Conservation (phyloP, 2,329 filamentous ascomycete species). For the Coniochaeta prunicola region DNA sequence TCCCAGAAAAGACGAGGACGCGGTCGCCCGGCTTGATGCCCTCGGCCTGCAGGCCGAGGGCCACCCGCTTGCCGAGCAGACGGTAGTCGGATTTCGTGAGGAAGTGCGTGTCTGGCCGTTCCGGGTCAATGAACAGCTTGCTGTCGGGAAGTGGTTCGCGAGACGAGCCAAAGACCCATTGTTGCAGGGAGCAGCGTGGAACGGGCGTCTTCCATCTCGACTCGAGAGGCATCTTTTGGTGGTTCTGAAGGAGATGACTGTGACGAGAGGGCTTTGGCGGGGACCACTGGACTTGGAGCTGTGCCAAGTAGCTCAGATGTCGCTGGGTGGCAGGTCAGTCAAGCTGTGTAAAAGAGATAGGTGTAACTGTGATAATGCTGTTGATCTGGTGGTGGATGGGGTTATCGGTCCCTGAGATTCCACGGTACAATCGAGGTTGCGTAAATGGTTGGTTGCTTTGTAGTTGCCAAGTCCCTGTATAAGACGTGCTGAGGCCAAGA, state of each 20-base stretch:
- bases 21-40: conserved; percentile 63
- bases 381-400: too few relatives aligned
- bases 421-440: too few relatives aligned
- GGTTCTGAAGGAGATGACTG: background rate
- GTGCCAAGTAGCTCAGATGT: too few relatives aligned
- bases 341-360: too few relatives aligned
- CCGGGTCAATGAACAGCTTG: conserved; percentile 55
- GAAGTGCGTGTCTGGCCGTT: conserved; percentile 57
- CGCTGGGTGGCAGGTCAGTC: too few relatives aligned
- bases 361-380: too few relatives aligned
- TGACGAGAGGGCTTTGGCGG: background rate
- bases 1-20: conserved; percentile 66
- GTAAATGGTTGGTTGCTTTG: too few relatives aligned
- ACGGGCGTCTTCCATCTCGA: conserved; percentile 38
- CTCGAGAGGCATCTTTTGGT: conserved; percentile 32
- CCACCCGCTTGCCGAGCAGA: conserved; percentile 64
- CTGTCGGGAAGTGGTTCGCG: conserved; percentile 33
- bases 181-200: conserved; percentile 42
- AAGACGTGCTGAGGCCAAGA: too few relatives aligned
- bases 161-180: conserved; percentile 48
- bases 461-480: too few relatives aligned
- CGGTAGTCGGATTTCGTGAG: conserved; percentile 60
- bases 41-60: conserved; percentile 55
- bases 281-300: too few relatives aligned
- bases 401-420: too few relatives aligned